Conservation (phyloP, 2,329 filamentous ascomycete genomes). For the Fusarium aywerte region DNA sequence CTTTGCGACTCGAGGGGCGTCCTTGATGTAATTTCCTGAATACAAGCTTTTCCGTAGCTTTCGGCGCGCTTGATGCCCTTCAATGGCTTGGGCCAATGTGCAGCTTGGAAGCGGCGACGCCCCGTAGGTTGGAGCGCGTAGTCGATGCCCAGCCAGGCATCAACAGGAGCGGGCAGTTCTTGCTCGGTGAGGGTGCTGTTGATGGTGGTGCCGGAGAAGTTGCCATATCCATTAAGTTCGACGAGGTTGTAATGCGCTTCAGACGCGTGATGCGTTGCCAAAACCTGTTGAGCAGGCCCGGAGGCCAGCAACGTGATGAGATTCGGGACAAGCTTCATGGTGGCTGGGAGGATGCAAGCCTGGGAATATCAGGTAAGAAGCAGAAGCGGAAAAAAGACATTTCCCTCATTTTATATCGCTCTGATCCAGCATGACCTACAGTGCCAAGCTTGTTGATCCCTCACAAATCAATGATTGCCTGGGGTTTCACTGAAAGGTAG, state of each 20-base stretch:
- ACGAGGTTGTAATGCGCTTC: conserved; percentile 20
- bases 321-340: conserved; percentile 31
- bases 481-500: background rate
- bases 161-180: conserved; percentile 45
- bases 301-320: conserved; percentile 28
- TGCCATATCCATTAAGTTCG: conserved; percentile 34
- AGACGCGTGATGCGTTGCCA: background rate
- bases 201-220: conserved; percentile 34
- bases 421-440: background rate
- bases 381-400: accelerated
- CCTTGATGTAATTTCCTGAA: conserved; percentile 49
- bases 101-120: conserved; percentile 54
- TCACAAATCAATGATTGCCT: background rate
- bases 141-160: conserved; percentile 61
- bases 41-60: conserved; percentile 55
- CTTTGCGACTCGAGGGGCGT: conserved; percentile 41
- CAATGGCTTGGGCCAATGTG: conserved; percentile 55
- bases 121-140: conserved; percentile 57
- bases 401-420: background rate
- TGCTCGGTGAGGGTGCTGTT: conserved; percentile 33
- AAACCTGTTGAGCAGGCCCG: conserved; percentile 16
- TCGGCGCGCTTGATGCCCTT: conserved; percentile 53
- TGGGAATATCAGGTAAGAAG: accelerated
- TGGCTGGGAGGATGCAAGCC: background rate
- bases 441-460: background rate